Evolutionary conservation across 2,329 filamentous ascomycete species (phyloP), one percentile per base, ranked within the genome.

Genomic region (Colletotrichum sp.): DNA sequence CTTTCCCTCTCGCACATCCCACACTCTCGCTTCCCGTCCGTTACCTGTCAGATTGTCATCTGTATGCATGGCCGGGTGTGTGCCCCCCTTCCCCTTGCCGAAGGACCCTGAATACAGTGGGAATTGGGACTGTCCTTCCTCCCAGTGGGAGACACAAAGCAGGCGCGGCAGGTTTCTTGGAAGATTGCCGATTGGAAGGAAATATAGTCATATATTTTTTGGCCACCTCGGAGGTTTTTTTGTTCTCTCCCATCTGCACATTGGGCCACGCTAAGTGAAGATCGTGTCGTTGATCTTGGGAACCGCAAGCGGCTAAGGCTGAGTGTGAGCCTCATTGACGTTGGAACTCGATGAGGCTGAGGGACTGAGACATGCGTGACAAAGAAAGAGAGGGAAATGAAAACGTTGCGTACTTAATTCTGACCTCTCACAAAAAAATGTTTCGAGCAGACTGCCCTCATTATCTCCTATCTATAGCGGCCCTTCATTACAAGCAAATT

Each of bases 181-280:
- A 72, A 76, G 30, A 32, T 26, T 44, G 32, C 73, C 73, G 73
- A 76, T 76, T 76, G 73, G 73, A 70, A 52, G 57, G n/a, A 66
- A 30, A 39, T 15, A 52, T 26, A 49, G n/a, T 57, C 44, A 28
- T 28, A 26, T 30, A 13, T 67, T 34, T 15, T 26, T 34, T 67
- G 39, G 28, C 18, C 16, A 26, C 66, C 16, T 39, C 66, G 49
- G 66, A 69, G 30, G 18, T 28, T 52, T 28, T 36, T 21, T 44
- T 44, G 18, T n/a, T 44, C 21, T 24, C 30, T 32, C 12, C 30
- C 30, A 13, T 32, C 30, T 24, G 36, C 34, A 71, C 28, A 30
- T 71, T 24, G 44, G 28, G 30, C 26, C 28, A 26, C 39, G 59
- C n/a, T 36, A 55, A 55, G n/a, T 30, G 39, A 10, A 49, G 18